phyloP scores from a whole-genome alignment of 2,329 filamentous ascomycete species.

The Epichloe amarillans region DNA sequence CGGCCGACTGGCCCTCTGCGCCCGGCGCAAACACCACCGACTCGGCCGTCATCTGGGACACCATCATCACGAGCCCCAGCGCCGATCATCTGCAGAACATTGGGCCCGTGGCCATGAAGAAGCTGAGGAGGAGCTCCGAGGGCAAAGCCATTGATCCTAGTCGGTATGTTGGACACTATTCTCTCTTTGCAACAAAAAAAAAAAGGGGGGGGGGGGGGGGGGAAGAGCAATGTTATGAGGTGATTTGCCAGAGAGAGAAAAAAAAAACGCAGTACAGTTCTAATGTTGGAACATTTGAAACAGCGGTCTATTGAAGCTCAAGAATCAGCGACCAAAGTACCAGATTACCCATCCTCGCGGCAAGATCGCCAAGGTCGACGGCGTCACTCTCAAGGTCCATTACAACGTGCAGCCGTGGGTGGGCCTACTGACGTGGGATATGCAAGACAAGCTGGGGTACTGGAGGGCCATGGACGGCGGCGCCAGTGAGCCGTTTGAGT shows the following conservation, averaged over 20 bases:
- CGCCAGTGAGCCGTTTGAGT: constrained; percentile 47
- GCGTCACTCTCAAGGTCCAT: constrained; percentile 68
- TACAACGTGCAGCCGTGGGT: constrained; percentile 99
- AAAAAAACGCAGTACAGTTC: no score
- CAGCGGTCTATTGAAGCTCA: constrained; percentile 61
- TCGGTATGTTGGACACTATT: constrained; percentile 26
- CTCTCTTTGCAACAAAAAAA: not conserved
- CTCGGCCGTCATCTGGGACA: constrained; percentile 89
- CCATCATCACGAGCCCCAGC: constrained; percentile 68
- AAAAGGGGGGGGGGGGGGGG: no score
- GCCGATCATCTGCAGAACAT: constrained; percentile 50
- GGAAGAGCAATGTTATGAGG: not conserved
- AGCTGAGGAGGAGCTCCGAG: constrained; percentile 43
- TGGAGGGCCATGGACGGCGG: constrained; percentile 57
- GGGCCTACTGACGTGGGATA: constrained; percentile 72
- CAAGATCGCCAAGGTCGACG: constrained; percentile 56
- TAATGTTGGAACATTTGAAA: not conserved
- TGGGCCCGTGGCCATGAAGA: constrained; percentile 46
- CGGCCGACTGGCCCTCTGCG: constrained; percentile 52
- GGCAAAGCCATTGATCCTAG: constrained; percentile 48
- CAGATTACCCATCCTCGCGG: constrained; percentile 85
- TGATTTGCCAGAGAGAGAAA: not conserved
- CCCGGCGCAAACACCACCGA: constrained; percentile 32
- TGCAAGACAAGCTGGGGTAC: constrained; percentile 37
- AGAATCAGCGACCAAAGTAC: constrained; percentile 88